These are phyloP conservation scores for Acanthamoeba divionensis DNA, from an alignment of 208 protist species.

Conservation along the genomic window DNA sequence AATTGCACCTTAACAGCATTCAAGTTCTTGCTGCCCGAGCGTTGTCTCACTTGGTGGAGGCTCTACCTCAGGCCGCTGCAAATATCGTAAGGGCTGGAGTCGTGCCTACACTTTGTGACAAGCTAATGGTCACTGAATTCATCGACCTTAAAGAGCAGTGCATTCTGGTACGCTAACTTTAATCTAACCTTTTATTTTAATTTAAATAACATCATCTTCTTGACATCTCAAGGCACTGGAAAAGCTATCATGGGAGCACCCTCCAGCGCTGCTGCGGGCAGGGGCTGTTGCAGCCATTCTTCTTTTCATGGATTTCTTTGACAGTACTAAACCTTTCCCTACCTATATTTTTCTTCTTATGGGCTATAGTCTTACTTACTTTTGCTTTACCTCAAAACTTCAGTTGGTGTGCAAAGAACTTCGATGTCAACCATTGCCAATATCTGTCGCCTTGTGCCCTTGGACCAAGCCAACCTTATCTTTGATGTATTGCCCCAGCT, in stretches of 20 bases:
- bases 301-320: slow-evolving; percentile 75
- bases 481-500: slow-evolving; percentile 66
- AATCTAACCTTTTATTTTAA: background rate
- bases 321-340: too few relatives aligned
- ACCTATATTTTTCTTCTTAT: too few relatives aligned
- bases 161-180: slow-evolving; percentile 55
- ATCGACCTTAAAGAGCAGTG: slow-evolving; percentile 78
- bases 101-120: slow-evolving; percentile 62
- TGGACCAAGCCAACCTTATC: slow-evolving; percentile 62
- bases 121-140: slow-evolving; percentile 76
- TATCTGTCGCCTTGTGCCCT: slow-evolving; percentile 68
- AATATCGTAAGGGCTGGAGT: slow-evolving; percentile 59
- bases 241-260: slow-evolving; percentile 76
- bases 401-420: slow-evolving; percentile 65
- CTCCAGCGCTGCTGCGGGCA: slow-evolving; percentile 62
- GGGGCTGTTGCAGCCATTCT: slow-evolving; percentile 72
- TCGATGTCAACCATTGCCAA: slow-evolving; percentile 73
- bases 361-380: too few relatives aligned
- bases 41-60: slow-evolving; percentile 69
- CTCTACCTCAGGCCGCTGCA: slow-evolving; percentile 53
- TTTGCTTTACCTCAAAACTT: too few relatives aligned
- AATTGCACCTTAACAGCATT: too few relatives aligned
- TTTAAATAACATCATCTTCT: background rate
- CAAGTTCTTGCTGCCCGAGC: slow-evolving; percentile 66
- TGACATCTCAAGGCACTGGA: slow-evolving; percentile 59